Conservation (phyloP, 1,284 basidiomycete species). For the Trametes sp. region DNA sequence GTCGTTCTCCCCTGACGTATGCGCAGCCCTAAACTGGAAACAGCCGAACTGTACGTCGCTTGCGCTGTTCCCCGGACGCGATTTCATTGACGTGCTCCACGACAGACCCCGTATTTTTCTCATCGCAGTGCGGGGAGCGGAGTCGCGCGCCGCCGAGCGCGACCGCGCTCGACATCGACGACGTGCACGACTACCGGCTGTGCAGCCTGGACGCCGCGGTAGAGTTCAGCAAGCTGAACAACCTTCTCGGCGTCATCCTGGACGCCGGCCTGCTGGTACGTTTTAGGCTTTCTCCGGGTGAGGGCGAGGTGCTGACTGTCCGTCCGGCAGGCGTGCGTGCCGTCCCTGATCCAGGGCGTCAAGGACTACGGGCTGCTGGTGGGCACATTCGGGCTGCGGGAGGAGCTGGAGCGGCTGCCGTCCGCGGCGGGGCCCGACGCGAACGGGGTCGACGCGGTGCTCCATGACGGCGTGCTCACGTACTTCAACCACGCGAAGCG, state of each 20-base stretch:
- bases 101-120: conserved; percentile 95
- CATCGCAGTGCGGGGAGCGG: conserved; percentile 83
- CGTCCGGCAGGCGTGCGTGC: conserved; percentile 66
- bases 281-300: conserved; percentile 22
- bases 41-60: conserved; percentile 90
- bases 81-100: neutral
- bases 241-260: conserved; percentile 91
- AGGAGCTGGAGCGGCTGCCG: conserved; percentile 52
- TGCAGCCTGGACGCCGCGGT: conserved; percentile 90
- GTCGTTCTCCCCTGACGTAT: conserved; percentile 89
- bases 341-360: conserved; percentile 85
- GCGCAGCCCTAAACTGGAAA: conserved; percentile 96
- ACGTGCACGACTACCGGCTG: conserved; percentile 60
- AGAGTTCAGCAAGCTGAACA: conserved; percentile 94
- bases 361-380: conserved; percentile 90
- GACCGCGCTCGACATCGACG: conserved; percentile 53
- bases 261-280: conserved; percentile 88
- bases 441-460: conserved; percentile 68
- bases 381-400: conserved; percentile 74
- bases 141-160: conserved; percentile 47
- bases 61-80: conserved; percentile 1
- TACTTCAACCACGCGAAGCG: conserved; percentile 66
- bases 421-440: conserved; percentile 50
- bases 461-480: conserved; percentile 66
- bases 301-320: neutral